phyloP scores from a whole-genome alignment of 2,329 filamentous ascomycete genomes.

The Passalora sequoiae region DNA sequence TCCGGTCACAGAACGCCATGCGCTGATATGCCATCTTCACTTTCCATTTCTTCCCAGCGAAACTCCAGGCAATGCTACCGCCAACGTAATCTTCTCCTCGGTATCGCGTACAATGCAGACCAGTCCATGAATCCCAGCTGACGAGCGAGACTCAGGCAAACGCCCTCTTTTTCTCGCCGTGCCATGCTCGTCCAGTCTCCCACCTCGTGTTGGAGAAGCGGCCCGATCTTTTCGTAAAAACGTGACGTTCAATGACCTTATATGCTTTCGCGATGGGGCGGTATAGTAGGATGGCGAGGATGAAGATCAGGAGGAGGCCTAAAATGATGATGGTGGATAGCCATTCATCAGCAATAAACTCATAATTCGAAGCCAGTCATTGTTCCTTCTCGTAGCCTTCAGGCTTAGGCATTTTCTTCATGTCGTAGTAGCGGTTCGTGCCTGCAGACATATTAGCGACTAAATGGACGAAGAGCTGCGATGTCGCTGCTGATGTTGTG shows the following conservation, averaged over 20 bases:
- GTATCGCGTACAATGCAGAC: constrained; percentile 1
- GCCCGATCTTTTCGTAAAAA: constrained; percentile 1
- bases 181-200: not conserved
- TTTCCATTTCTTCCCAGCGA: constrained; percentile 1
- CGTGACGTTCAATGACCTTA: not conserved
- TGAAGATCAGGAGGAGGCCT: constrained; percentile 8
- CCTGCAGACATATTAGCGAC: constrained; percentile 45
- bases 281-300: constrained; percentile 14
- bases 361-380: constrained; percentile 29
- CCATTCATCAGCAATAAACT: constrained; percentile 18
- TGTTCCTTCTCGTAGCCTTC: constrained; percentile 66
- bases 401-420: constrained; percentile 76
- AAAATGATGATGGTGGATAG: constrained; percentile 17
- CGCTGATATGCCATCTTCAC: not conserved
- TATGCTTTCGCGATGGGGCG: constrained; percentile 9
- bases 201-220: constrained; percentile 7
- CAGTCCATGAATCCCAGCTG: not conserved
- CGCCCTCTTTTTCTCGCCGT: not conserved
- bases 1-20: not conserved
- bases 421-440: constrained; percentile 78
- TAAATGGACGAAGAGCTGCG: not conserved
- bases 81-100: not conserved
- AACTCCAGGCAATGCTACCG: constrained; percentile 1
- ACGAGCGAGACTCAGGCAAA: not conserved
- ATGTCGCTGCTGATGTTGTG: not conserved